Percentiles rank a stretch among this genome's conserved stretches.
Evolutionary conservation across 2,329 filamentous ascomycete species (phyloP).

Genomic region (Fusarium sp.): DNA sequence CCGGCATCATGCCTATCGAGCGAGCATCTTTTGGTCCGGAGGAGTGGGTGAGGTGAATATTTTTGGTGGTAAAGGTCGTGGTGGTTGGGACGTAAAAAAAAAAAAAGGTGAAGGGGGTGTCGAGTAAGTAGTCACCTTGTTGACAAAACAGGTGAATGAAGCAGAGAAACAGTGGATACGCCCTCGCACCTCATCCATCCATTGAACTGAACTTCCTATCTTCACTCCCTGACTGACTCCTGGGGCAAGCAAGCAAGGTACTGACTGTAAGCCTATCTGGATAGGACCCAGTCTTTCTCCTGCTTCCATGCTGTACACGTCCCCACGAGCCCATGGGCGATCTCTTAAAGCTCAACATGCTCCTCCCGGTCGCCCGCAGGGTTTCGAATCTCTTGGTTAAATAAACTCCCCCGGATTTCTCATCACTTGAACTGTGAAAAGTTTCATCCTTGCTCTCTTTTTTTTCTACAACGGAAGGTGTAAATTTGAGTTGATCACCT

Average conservation of each 20-base stretch:
- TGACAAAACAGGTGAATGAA: neutral
- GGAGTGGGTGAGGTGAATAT: constrained; percentile 15
- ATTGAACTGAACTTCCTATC: constrained; percentile 19
- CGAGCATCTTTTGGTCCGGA: neutral
- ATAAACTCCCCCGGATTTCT: constrained; percentile 31
- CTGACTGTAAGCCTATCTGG: constrained; percentile 33
- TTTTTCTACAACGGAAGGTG: neutral
- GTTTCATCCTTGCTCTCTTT: neutral
- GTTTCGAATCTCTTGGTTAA: constrained; percentile 11
- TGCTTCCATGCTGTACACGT: constrained; percentile 19
- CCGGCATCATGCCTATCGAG: constrained; percentile 16
- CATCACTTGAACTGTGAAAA: constrained; percentile 9
- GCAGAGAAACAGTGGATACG: constrained; percentile 17
- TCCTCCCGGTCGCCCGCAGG: constrained; percentile 38
- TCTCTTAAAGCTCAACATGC: constrained; percentile 42
- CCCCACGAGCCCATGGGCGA: constrained; percentile 31
- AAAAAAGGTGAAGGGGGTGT: neutral
- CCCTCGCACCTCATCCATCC: constrained; percentile 19
- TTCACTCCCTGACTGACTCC: constrained; percentile 26
- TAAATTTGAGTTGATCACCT: constrained; percentile 6
- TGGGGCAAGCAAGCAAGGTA: neutral
- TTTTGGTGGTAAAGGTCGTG: constrained; percentile 4
- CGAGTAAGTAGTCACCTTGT: neutral
- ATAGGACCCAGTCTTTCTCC: constrained; percentile 42
- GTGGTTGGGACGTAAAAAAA: neutral